phyloP scores from a whole-genome alignment of 768 basidiomycete species.

The Leccinum olivaceopallidum region DNA sequence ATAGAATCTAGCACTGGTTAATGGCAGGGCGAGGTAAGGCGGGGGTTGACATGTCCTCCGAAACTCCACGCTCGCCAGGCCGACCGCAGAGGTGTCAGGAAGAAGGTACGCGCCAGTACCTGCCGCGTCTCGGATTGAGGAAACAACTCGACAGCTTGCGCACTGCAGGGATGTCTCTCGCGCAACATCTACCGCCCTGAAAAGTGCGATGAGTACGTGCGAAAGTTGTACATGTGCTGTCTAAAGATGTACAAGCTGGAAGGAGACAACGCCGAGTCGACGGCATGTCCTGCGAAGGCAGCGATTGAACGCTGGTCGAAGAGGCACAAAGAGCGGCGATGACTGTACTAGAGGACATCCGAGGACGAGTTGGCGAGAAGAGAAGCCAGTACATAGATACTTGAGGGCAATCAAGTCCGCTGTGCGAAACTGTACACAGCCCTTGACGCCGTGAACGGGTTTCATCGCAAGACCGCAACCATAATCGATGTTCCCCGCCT shows the following conservation, averaged over 20 bases:
- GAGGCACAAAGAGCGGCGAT: constrained; percentile 7
- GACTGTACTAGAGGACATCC: not conserved
- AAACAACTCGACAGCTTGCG: constrained; percentile 50
- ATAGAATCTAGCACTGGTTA: not conserved
- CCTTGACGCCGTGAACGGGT: not conserved
- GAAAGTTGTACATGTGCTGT: constrained; percentile 64
- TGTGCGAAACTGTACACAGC: constrained; percentile 17
- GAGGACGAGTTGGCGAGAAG: too few relatives aligned
- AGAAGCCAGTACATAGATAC: not conserved
- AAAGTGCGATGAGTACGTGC: constrained; percentile 53
- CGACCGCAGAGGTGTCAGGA: constrained; percentile 21
- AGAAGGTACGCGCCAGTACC: not conserved
- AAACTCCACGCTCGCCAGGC: not conserved
- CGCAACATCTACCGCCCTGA: constrained; percentile 67
- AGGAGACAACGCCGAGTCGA: constrained; percentile 45
- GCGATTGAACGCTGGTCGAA: constrained; percentile 63
- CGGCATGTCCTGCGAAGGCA: constrained; percentile 58
- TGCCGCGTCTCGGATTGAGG: not conserved
- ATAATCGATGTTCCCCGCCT: not conserved
- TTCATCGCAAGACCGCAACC: not conserved
- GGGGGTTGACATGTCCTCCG: not conserved
- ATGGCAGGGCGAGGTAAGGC: not conserved
- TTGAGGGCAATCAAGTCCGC: constrained; percentile 7
- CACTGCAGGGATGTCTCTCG: constrained; percentile 60
- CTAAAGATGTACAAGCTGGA: constrained; percentile 51